Percentiles rank a stretch among this genome's conserved stretches.
Evolutionary conservation across 768 basidiomycete genomes (phyloP).

Genomic region (Lentinula boryana): DNA sequence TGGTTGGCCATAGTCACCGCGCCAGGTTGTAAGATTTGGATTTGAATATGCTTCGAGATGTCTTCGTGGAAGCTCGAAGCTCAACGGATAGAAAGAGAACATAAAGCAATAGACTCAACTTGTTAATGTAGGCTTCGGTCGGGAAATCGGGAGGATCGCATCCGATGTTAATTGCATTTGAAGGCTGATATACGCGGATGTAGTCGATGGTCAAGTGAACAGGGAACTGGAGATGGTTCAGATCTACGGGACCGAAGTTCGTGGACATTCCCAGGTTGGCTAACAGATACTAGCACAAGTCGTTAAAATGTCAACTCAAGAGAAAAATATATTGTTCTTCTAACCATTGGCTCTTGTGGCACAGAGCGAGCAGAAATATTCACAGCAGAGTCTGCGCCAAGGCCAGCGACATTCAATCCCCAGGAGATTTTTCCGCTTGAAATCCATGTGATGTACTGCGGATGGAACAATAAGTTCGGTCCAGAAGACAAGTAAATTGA

Average conservation of each 20-base stretch:
- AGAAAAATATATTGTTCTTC: slow-evolving; percentile 12
- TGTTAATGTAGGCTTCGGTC: slow-evolving; percentile 57
- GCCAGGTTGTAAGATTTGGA: slow-evolving; percentile 42
- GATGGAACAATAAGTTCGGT: background rate
- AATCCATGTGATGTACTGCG: slow-evolving; percentile 64
- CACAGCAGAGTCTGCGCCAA: slow-evolving; percentile 43
- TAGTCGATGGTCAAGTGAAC: slow-evolving; percentile 54
- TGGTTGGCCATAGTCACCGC: slow-evolving; percentile 34
- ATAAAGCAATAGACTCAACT: slow-evolving; percentile 23
- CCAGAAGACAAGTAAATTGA: background rate
- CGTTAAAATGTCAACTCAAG: background rate
- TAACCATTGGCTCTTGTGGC: slow-evolving; percentile 68
- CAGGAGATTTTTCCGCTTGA: slow-evolving; percentile 48
- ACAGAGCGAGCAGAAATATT: slow-evolving; percentile 57
- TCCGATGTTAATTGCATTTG: slow-evolving; percentile 47
- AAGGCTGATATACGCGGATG: slow-evolving; percentile 66
- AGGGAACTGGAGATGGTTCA: slow-evolving; percentile 44
- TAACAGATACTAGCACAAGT: slow-evolving; percentile 50
- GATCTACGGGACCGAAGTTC: slow-evolving; percentile 51
- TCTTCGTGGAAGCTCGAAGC: slow-evolving; percentile 21
- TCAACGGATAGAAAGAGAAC: slow-evolving; percentile 17
- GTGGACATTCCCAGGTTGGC: slow-evolving; percentile 53
- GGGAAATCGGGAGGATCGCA: slow-evolving; percentile 59
- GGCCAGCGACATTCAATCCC: slow-evolving; percentile 45
- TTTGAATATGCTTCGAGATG: slow-evolving; percentile 64